These are phyloP conservation scores for Lactarius trivialis DNA, from an alignment of 768 basidiomycete genomes.

Conservation along the genomic window DNA sequence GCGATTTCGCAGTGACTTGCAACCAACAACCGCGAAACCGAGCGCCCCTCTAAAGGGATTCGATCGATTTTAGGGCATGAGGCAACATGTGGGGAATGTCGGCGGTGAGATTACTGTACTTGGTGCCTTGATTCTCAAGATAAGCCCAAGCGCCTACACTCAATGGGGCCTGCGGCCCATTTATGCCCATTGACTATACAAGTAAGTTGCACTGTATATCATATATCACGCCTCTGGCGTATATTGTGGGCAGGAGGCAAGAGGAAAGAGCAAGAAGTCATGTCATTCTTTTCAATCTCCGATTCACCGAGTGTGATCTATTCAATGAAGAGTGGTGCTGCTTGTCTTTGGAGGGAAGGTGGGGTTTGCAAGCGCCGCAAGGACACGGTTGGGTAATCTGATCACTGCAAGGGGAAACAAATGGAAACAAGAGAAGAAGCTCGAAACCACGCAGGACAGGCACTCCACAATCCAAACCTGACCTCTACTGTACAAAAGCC, in stretches of 20 bases:
- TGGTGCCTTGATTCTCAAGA: neutral
- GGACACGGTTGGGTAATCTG: neutral
- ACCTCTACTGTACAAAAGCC: neutral
- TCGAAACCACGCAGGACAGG: neutral
- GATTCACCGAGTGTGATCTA: neutral
- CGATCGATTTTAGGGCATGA: neutral
- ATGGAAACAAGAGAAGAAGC: neutral
- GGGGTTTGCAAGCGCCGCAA: neutral
- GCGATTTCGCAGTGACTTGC: neutral
- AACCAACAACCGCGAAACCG: neutral
- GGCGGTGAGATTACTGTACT: neutral
- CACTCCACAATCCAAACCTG: neutral
- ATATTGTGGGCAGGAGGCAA: neutral
- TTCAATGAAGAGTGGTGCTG: neutral
- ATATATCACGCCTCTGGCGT: neutral
- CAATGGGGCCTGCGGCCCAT: neutral
- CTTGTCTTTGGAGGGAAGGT: neutral
- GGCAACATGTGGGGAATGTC: neutral
- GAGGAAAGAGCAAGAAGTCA: neutral
- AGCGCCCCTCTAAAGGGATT: neutral
- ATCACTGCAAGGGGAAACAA: neutral
- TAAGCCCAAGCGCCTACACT: neutral
- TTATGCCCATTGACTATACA: neutral
- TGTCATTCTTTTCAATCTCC: neutral
- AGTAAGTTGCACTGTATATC: neutral